These are phyloP conservation scores for Erodium moschatum DNA, from an alignment of 441 rosid species.

Conservation along the genomic window DNA sequence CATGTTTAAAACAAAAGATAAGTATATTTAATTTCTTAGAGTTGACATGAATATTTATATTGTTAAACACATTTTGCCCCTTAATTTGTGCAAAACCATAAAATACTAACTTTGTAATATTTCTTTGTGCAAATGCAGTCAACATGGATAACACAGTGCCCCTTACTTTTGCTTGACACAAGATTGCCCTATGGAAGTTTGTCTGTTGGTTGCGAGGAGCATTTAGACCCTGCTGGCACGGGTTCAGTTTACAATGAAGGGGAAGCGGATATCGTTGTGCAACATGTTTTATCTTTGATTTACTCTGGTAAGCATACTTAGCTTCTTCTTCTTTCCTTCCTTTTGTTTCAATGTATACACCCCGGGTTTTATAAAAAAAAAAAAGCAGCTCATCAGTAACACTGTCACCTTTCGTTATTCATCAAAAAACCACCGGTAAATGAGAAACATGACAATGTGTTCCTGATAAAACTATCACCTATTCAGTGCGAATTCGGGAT, in stretches of 20 bases:
- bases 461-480: too few relatives aligned
- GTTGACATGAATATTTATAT: background rate
- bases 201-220: conserved; percentile 83
- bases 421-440: too few relatives aligned
- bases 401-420: too few relatives aligned
- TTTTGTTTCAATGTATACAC: background rate
- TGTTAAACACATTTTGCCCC: background rate
- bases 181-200: conserved; percentile 92
- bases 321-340: background rate
- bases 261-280: conserved; percentile 86
- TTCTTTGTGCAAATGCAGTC: conserved; percentile 45
- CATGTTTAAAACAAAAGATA: background rate
- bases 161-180: conserved; percentile 87
- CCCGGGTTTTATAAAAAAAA: background rate
- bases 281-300: conserved; percentile 68
- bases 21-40: background rate
- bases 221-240: conserved; percentile 93
- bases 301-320: conserved; percentile 49
- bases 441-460: too few relatives aligned
- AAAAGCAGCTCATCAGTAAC: too few relatives aligned
- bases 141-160: conserved; percentile 85
- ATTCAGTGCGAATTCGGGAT: too few relatives aligned
- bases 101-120: conserved; percentile 12
- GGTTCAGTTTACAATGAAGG: conserved; percentile 96
- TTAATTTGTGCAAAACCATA: too few relatives aligned